phyloP scores from a whole-genome alignment of 2,329 filamentous ascomycete genomes.

The Ceratocystis ficicola region DNA sequence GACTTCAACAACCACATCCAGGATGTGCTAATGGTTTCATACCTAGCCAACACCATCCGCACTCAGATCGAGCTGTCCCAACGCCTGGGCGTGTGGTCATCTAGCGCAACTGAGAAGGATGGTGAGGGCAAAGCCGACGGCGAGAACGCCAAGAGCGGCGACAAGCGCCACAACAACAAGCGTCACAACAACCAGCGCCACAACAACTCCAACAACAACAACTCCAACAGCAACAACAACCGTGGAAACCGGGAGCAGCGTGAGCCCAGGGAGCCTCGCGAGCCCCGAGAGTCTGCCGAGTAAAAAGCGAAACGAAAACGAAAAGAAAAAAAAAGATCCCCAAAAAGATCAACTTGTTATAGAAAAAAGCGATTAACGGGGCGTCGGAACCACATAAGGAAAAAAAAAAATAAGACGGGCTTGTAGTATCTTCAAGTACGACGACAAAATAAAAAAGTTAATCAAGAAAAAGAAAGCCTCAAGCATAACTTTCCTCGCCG shows the following conservation, averaged over 20 bases:
- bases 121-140: slow-evolving; percentile 37
- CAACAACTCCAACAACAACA: slow-evolving; percentile 31
- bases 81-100: slow-evolving; percentile 69
- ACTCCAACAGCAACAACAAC: slow-evolving; percentile 39
- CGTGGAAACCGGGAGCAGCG: slow-evolving; percentile 32
- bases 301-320: slow-evolving; percentile 25
- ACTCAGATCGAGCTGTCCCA: slow-evolving; percentile 98
- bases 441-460: slow-evolving; percentile 6
- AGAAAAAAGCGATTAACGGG: not conserved
- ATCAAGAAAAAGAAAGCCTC: not conserved
- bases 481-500: not conserved
- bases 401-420: slow-evolving; percentile 20
- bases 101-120: slow-evolving; percentile 41
- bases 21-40: slow-evolving; percentile 95
- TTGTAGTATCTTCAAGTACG: slow-evolving; percentile 7
- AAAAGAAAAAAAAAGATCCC: slow-evolving; percentile 11
- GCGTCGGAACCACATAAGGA: not conserved
- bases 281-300: slow-evolving; percentile 27
- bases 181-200: slow-evolving; percentile 33
- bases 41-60: slow-evolving; percentile 95
- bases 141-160: slow-evolving; percentile 34
- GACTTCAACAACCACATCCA: slow-evolving; percentile 99
- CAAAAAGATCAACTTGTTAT: slow-evolving; percentile 3
- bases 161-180: slow-evolving; percentile 38
- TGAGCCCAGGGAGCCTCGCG: slow-evolving; percentile 20